phyloP scores from a whole-genome alignment of 495 filamentous ascomycete genomes.

The Neurospora sp. region DNA sequence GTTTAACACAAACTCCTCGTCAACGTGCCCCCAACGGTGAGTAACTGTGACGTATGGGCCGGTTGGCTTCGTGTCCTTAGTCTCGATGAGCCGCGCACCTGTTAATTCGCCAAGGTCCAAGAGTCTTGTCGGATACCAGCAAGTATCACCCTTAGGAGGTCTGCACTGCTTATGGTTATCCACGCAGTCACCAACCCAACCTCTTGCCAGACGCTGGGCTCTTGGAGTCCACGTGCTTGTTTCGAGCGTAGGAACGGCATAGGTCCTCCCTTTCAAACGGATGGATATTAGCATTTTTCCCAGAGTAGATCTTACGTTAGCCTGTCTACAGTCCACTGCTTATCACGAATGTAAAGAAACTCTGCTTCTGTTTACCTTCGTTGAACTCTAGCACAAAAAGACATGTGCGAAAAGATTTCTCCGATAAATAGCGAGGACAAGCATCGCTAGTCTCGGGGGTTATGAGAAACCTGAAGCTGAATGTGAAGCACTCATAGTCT shows the following conservation, averaged over 20 bases:
- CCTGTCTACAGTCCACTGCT: background rate
- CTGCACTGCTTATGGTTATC: background rate
- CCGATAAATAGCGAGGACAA: fast-evolving
- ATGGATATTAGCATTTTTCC: background rate
- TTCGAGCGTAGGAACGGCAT: background rate
- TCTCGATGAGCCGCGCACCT: background rate
- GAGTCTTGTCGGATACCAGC: background rate
- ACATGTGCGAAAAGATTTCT: fast-evolving
- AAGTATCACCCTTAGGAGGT: background rate
- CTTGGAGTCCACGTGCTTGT: background rate
- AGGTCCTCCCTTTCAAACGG: background rate
- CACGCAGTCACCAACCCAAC: too few relatives aligned
- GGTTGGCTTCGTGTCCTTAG: background rate
- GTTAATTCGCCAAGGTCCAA: background rate
- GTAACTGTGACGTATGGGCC: background rate
- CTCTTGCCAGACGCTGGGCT: too few relatives aligned
- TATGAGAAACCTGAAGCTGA: background rate
- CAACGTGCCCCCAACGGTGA: background rate
- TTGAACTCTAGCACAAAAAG: background rate
- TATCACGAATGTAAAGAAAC: background rate
- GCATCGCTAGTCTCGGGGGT: background rate
- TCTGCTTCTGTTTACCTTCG: background rate
- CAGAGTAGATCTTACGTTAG: background rate
- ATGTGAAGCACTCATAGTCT: background rate
- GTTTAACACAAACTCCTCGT: background rate